Base-by-base conservation (phyloP, 2,329 filamentous ascomycete species). In the Nigrospora osmanthi region DNA sequence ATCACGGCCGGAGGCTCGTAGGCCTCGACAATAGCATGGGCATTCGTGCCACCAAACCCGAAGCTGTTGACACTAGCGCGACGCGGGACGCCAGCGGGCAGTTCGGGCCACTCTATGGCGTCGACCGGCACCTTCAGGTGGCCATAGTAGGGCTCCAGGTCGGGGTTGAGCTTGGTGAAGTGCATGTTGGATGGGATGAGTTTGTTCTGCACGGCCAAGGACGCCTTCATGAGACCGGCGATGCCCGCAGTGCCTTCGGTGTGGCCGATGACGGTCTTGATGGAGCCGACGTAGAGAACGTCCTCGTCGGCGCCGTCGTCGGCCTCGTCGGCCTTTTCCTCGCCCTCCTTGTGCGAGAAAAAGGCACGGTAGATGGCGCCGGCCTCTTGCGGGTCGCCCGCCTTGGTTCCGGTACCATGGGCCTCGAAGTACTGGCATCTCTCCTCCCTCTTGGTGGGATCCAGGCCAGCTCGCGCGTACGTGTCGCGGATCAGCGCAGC, bases 321-420 rank as follows among this genome's bases (percentile, higher is more conserved):
- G 12, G 28, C 17, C n/a, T 28, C 38, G 23, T 28, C 23, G 38
- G 19, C 23, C 17, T 40, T 28, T 6, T 19, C 17, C 19, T 19
- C 19, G 2, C 11, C 30, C 7, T 40, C 23, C 23, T 13, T 28
- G 11, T 40, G 19, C 11, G 11, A 28, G 23, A 28, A 40, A 11
- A 40, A 40, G 17, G 38, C 38, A 10, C 38, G 38, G 19, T 60
- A 51, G 23, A 75, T 64, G 13, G 68, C 71, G 1, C 50, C 52
- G 0, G 67, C 67, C 51, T 75, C 72, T n/a, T 65, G 61, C 0
- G 69, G 67, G 49, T 76, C 72, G 2, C 72, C 73, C 5, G 66
- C 65, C 28, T 59, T 54, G 3, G 72, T 76, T 4, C 70, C 71
- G 1, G 72, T 74, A 6, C 70, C 71, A 47, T 76, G 71, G 7